These are phyloP conservation scores for Tolypocladium guangdongense DNA, from an alignment of 2,329 filamentous ascomycete genomes.

Conservation along the genomic window DNA sequence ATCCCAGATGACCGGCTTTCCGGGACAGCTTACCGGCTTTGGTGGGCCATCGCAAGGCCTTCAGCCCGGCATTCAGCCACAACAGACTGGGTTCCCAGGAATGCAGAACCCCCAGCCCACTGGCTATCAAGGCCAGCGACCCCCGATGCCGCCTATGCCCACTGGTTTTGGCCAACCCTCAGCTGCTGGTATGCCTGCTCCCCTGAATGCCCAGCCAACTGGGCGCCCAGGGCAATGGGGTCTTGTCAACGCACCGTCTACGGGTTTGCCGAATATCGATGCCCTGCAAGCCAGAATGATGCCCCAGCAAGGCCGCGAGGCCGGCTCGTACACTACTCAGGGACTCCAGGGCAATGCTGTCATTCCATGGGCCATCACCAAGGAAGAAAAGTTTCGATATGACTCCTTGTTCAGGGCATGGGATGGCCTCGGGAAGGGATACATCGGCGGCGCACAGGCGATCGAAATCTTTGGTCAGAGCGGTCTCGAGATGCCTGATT, in stretches of 20 bases:
- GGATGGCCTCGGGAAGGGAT: slow-evolving; percentile 91
- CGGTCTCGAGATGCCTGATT: slow-evolving; percentile 78
- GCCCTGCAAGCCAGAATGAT: slow-evolving; percentile 90
- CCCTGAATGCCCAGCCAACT: slow-evolving; percentile 86
- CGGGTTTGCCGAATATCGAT: slow-evolving; percentile 87
- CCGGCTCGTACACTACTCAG: slow-evolving; percentile 69
- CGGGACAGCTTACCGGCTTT: slow-evolving; percentile 46
- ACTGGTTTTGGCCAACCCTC: slow-evolving; percentile 45
- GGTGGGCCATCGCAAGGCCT: slow-evolving; percentile 46
- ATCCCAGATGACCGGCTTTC: slow-evolving; percentile 59
- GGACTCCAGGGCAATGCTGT: slow-evolving; percentile 88
- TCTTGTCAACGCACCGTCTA: slow-evolving; percentile 87
- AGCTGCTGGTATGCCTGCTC: slow-evolving; percentile 49
- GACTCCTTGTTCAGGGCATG: slow-evolving; percentile 91
- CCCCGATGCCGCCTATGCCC: slow-evolving; percentile 75
- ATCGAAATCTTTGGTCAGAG: slow-evolving; percentile 97
- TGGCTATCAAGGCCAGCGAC: slow-evolving; percentile 75
- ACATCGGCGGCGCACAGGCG: slow-evolving; percentile 81
- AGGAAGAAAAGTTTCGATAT: slow-evolving; percentile 96
- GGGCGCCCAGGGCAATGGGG: slow-evolving; percentile 93
- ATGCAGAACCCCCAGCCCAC: slow-evolving; percentile 60
- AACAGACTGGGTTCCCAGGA: slow-evolving; percentile 60
- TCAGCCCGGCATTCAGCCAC: slow-evolving; percentile 52
- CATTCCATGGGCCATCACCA: slow-evolving; percentile 97
- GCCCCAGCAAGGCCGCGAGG: slow-evolving; percentile 87